Evolutionary conservation across 371 early-diverging fungal genomes (phyloP), one percentile per base, ranked within the genome.

Genomic region (Mucor sp.): DNA sequence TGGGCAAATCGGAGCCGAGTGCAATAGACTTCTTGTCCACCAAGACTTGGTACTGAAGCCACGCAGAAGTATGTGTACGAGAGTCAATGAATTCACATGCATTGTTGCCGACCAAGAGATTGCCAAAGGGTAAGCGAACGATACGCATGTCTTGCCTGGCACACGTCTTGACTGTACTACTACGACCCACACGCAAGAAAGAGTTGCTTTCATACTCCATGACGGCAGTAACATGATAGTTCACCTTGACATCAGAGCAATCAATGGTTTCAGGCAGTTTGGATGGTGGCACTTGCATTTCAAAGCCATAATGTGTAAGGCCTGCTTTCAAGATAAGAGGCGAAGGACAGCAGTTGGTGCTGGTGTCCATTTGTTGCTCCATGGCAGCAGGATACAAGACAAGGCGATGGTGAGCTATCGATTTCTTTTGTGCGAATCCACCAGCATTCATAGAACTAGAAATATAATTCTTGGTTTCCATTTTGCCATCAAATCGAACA

Each of bases 241-340:
- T 32, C 0, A 69, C 69, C 35, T 61, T 64, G 43, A 69, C 35
- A 30, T 69, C 69, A 3, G 60, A 55, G 12, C 69, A 69, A 9
- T 69, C 65, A 17, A 69, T 47, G 0, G 65, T 33, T 35, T 69
- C 69, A 14, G 69, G 69, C 21, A 69, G 37, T 6, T 50, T 58
- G 4, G 69, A 69, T 53, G 69, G 65, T 53, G 69, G 65, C 6
- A 69, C 21, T 35, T 65, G 65, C 69, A 69, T 69, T 17, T 69
- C 69, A 30, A 69, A 69, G 4, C 65, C 48, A 44, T 55, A 69
- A 9, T 64, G 69, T 7, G 69, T 69, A 17, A 60, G 21, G 1
- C 69, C 69, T 2, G 65, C 19, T 1, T 55, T 64, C 23, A 69
- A n/a, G 15, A 69, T 33, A 27, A 63, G 41, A 23, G n/a, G n/a